These are phyloP conservation scores for Scleromitrula shiraiana DNA, from an alignment of 2,329 filamentous ascomycete genomes.

Conservation along the genomic window DNA sequence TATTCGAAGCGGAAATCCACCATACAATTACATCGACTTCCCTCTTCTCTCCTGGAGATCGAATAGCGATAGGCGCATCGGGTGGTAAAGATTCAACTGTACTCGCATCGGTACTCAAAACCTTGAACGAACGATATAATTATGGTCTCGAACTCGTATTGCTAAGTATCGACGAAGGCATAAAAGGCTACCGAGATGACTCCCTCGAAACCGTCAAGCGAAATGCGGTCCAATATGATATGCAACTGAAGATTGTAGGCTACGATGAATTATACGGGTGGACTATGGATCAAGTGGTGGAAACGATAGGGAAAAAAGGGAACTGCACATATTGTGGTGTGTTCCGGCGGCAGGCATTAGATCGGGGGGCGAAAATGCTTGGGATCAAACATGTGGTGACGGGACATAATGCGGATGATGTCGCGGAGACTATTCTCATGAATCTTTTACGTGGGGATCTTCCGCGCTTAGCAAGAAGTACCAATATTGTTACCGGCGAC, in stretches of 20 bases:
- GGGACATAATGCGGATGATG: constrained; percentile 94
- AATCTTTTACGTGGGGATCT: constrained; percentile 88
- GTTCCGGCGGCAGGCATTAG: constrained; percentile 86
- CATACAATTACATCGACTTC: constrained; percentile 76
- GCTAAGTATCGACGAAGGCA: constrained; percentile 92
- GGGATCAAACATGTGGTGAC: constrained; percentile 91
- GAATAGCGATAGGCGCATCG: constrained; percentile 88
- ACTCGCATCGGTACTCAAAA: constrained; percentile 87
- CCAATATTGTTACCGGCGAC: constrained; percentile 77
- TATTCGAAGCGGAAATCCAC: constrained; percentile 91
- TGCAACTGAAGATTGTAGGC: constrained; percentile 85
- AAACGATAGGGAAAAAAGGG: constrained; percentile 92
- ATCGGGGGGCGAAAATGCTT: constrained; percentile 81
- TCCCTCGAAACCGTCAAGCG: constrained; percentile 93
- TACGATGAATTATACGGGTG: constrained; percentile 94
- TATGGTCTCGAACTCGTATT: constrained; percentile 83
- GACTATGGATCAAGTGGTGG: constrained; percentile 99
- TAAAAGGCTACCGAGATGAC: constrained; percentile 94
- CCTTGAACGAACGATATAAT: constrained; percentile 78
- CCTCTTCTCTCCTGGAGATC: constrained; percentile 79
- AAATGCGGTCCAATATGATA: constrained; percentile 83
- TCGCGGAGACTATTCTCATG: constrained; percentile 97
- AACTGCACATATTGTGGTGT: constrained; percentile 99
- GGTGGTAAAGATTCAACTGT: constrained; percentile 98
- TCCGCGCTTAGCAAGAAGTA: constrained; percentile 77